Evolutionary conservation across 768 basidiomycete species (phyloP).

Genomic region (Agaricus subrufescens): DNA sequence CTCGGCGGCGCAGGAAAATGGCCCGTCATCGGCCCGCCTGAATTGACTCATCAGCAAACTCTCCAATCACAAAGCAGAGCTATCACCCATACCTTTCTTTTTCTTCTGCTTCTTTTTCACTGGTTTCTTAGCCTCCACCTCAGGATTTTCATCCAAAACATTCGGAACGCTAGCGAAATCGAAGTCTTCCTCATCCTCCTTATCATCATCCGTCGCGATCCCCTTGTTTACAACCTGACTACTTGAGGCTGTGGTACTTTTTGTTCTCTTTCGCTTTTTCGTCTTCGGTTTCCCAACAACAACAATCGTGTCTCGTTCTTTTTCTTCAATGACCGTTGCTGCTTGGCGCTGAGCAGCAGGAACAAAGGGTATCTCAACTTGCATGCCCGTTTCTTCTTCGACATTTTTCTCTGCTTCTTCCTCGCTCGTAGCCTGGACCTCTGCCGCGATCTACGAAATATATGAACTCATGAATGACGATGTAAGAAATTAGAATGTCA

Average conservation of each 20-base stretch:
- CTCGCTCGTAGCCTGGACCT: conserved; percentile 10
- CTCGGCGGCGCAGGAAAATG: conserved; percentile 64
- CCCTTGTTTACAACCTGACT: neutral
- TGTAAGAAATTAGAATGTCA: neutral
- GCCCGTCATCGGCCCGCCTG: conserved; percentile 43
- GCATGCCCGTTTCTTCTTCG: conserved; percentile 26
- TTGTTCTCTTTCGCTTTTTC: conserved; percentile 60
- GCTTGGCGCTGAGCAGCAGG: conserved; percentile 55
- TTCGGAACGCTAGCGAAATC: conserved; percentile 70
- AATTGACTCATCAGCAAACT: conserved; percentile 8
- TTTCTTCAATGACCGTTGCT: conserved; percentile 18
- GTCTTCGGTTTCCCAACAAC: conserved; percentile 62
- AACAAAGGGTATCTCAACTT: conserved; percentile 75
- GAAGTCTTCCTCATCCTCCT: conserved; percentile 38
- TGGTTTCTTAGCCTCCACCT: conserved; percentile 29
- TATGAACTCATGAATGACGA: neutral
- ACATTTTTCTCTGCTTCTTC: neutral
- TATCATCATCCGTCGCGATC: neutral
- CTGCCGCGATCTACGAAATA: neutral
- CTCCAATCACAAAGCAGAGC: neutral
- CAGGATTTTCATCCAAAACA: conserved; percentile 57
- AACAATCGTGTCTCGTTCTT: conserved; percentile 66
- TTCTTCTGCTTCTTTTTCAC: conserved; percentile 44
- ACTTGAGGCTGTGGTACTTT: conserved; percentile 10
- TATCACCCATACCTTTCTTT: conserved; percentile 31